phyloP scores from a whole-genome alignment of 2,329 filamentous ascomycete genomes.

The Diaporthe batatas region DNA sequence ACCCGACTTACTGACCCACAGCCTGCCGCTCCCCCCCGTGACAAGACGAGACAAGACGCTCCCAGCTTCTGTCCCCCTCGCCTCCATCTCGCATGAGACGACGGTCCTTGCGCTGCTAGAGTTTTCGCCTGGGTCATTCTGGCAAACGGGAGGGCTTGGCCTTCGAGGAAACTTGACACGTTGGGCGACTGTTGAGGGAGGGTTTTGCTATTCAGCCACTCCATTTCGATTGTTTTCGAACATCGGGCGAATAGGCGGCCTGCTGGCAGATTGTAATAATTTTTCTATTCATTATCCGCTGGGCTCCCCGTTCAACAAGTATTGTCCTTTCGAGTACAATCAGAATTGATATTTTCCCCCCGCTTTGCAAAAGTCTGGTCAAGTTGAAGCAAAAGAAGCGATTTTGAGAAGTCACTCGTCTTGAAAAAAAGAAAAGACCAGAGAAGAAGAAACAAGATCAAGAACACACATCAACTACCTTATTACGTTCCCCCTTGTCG shows the following conservation, averaged over 20 bases:
- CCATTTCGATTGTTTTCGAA: slow-evolving; percentile 41
- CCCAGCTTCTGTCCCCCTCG: not conserved
- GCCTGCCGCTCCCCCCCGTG: slow-evolving; percentile 13
- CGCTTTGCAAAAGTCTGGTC: slow-evolving; percentile 50
- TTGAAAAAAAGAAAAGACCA: slow-evolving; percentile 44
- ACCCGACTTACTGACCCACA: slow-evolving; percentile 32
- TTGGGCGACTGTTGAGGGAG: slow-evolving; percentile 41
- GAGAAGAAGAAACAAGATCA: slow-evolving; percentile 43
- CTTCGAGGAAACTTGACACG: slow-evolving; percentile 39
- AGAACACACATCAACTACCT: slow-evolving; percentile 42
- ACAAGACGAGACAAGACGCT: slow-evolving; percentile 27
- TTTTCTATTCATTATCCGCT: slow-evolving; percentile 49
- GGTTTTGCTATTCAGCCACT: slow-evolving; percentile 46
- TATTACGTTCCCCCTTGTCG: slow-evolving; percentile 32
- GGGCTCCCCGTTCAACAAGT: slow-evolving; percentile 48
- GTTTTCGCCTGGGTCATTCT: slow-evolving; percentile 41
- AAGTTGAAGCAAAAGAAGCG: slow-evolving; percentile 46
- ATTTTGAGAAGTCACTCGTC: slow-evolving; percentile 43
- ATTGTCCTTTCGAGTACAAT: slow-evolving; percentile 59
- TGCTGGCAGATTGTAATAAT: slow-evolving; percentile 53
- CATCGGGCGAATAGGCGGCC: slow-evolving; percentile 45
- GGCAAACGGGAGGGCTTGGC: slow-evolving; percentile 42
- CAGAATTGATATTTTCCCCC: slow-evolving; percentile 65
- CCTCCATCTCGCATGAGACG: slow-evolving; percentile 27
- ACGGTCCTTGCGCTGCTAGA: slow-evolving; percentile 37